These are phyloP conservation scores for Entrophospora sp. DNA, from an alignment of 192 early-diverging fungal species.

Conservation along the genomic window DNA sequence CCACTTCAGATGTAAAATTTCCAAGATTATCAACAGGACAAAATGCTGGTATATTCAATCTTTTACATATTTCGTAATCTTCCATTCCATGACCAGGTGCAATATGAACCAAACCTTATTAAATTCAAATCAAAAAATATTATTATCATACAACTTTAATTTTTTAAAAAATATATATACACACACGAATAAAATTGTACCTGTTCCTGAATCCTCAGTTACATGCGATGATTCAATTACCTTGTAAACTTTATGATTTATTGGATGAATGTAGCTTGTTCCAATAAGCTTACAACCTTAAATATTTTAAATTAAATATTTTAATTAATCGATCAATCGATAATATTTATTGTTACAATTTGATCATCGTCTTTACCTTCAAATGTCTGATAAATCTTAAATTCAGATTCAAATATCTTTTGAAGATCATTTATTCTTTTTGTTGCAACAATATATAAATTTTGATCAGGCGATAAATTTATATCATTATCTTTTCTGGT, in stretches of 20 bases:
- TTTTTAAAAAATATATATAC: too few relatives aligned
- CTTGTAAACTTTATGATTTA: constrained; percentile 36
- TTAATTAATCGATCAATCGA: too few relatives aligned
- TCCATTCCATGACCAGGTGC: constrained; percentile 78
- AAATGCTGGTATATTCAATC: constrained; percentile 47
- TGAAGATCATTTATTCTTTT: constrained; percentile 33
- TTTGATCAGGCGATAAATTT: constrained; percentile 13
- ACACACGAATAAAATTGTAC: not conserved
- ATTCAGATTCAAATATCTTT: not conserved
- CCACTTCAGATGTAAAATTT: constrained; percentile 57
- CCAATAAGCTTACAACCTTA: constrained; percentile 45
- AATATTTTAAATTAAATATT: constrained; percentile 13
- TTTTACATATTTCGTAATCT: constrained; percentile 61
- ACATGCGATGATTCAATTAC: constrained; percentile 61
- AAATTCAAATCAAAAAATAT: too few relatives aligned
- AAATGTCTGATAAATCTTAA: not conserved
- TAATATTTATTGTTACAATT: too few relatives aligned
- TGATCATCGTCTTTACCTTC: not conserved
- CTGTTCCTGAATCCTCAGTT: constrained; percentile 59
- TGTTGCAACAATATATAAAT: constrained; percentile 32
- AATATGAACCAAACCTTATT: constrained; percentile 69
- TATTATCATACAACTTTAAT: too few relatives aligned
- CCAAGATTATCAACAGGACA: constrained; percentile 70
- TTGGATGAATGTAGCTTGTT: constrained; percentile 45
- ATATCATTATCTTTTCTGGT: not conserved